These are phyloP conservation scores for Fusarium virguliforme DNA, from an alignment of 2,329 filamentous ascomycete genomes.

Conservation along the genomic window DNA sequence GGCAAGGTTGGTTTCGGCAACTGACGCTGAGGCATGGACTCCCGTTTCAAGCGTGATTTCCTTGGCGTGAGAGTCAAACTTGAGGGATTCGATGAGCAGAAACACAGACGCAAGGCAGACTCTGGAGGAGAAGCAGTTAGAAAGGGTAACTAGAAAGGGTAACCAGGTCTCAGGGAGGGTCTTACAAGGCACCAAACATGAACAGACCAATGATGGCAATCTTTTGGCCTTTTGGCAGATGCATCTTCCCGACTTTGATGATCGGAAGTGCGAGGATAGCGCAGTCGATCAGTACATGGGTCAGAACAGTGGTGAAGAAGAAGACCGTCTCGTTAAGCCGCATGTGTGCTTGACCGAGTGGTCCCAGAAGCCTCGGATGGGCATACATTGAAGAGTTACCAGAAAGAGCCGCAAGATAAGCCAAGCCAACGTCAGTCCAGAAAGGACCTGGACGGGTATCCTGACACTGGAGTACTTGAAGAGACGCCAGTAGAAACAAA, in stretches of 20 bases:
- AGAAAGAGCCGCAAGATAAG: slow-evolving; percentile 51
- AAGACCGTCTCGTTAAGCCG: slow-evolving; percentile 53
- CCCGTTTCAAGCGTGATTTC: slow-evolving; percentile 50
- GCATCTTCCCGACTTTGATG: slow-evolving; percentile 52
- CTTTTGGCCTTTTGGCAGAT: slow-evolving; percentile 50
- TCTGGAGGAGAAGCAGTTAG: slow-evolving; percentile 7
- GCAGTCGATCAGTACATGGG: slow-evolving; percentile 54
- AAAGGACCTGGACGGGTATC: slow-evolving; percentile 49
- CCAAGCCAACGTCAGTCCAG: slow-evolving; percentile 43
- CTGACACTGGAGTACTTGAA: slow-evolving; percentile 51
- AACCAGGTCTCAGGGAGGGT: neutral
- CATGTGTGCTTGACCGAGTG: slow-evolving; percentile 39
- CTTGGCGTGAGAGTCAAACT: slow-evolving; percentile 34
- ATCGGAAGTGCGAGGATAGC: slow-evolving; percentile 52
- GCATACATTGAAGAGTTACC: slow-evolving; percentile 54
- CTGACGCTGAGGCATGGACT: slow-evolving; percentile 46
- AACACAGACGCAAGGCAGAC: slow-evolving; percentile 49
- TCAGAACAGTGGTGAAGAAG: slow-evolving; percentile 53
- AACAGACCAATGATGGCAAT: slow-evolving; percentile 51
- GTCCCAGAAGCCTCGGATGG: slow-evolving; percentile 55
- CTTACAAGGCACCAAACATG: slow-evolving; percentile 52
- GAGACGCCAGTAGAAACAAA: slow-evolving; percentile 52
- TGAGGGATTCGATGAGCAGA: slow-evolving; percentile 42
- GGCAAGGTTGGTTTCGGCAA: slow-evolving; percentile 50
- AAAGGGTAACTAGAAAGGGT: neutral